A percentile compares a stretch with the other conserved stretches of the same genome.
These are phyloP conservation scores for Ophiostoma himal-ulmi DNA, from an alignment of 2,329 filamentous ascomycete species.

Conservation along the genomic window DNA sequence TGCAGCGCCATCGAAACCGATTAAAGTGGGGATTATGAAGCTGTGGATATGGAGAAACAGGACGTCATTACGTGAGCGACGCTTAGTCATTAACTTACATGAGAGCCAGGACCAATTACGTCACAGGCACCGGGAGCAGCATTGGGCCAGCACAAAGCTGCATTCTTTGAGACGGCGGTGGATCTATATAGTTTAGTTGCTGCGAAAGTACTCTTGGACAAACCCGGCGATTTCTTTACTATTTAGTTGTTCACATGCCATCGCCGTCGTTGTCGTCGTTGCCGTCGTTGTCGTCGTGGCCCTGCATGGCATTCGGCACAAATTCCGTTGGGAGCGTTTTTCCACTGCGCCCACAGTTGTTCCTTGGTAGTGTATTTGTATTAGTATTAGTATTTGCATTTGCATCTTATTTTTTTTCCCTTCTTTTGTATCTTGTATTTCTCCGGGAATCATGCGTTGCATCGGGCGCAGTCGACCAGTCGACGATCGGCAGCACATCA, in stretches of 20 bases:
- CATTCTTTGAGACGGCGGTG: neutral
- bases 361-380: neutral
- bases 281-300: neutral
- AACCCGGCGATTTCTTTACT: neutral
- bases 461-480: constrained; percentile 8
- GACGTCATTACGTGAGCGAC: neutral
- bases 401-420: neutral
- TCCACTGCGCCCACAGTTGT: neutral
- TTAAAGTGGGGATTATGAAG: neutral
- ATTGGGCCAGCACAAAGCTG: neutral
- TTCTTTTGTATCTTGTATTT: neutral
- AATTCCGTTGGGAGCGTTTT: neutral
- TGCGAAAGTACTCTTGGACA: neutral
- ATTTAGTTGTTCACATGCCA: neutral
- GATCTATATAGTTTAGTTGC: too few species aligned
- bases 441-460: neutral
- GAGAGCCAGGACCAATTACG: neutral
- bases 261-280: neutral
- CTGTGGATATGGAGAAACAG: neutral
- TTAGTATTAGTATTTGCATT: neutral
- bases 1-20: neutral
- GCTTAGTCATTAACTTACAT: neutral
- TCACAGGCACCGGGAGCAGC: neutral
- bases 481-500: neutral
- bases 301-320: neutral